Conservation (phyloP, 139 green algal genomes). For the Klebsormidium nitens region DNA sequence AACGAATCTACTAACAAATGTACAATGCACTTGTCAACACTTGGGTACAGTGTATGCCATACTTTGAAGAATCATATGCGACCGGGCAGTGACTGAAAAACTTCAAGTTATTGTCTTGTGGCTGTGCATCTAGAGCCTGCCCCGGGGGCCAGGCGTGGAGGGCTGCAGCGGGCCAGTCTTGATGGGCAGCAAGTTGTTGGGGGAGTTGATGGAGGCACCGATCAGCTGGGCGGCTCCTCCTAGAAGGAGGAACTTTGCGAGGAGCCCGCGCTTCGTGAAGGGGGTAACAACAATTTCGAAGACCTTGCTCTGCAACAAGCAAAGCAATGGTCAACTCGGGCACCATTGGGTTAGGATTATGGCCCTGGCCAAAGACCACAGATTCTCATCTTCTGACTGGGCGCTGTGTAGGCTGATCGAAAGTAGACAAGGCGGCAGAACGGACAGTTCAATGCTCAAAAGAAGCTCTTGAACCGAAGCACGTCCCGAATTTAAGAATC, state of each 20-base stretch:
- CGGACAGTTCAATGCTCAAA: background rate
- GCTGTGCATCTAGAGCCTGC: conserved; percentile 43
- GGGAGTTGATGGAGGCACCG: conserved; percentile 70
- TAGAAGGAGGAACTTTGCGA: conserved; percentile 75
- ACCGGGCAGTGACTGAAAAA: too few relatives aligned
- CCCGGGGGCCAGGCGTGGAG: conserved; percentile 42
- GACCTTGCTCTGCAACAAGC: conserved; percentile 73
- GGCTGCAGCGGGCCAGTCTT: conserved; percentile 69
- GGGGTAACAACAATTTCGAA: conserved; percentile 78
- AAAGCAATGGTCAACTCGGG: background rate
- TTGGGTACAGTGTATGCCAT: too few relatives aligned
- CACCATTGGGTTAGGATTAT: background rate
- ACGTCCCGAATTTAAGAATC: conserved; percentile 4
- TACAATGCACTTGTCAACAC: too few relatives aligned
- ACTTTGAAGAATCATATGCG: too few relatives aligned
- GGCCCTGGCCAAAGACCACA: background rate
- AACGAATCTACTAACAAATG: too few relatives aligned
- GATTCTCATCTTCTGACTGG: background rate
- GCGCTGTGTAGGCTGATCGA: background rate
- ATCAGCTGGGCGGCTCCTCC: conserved; percentile 55
- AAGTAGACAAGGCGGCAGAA: background rate
- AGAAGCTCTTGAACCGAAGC: background rate
- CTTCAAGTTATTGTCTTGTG: too few relatives aligned
- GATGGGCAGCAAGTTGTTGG: conserved; percentile 85
- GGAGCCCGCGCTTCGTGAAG: conserved; percentile 74